Conservation (phyloP, 2,329 filamentous ascomycete species). For the Boeremia exigua region DNA sequence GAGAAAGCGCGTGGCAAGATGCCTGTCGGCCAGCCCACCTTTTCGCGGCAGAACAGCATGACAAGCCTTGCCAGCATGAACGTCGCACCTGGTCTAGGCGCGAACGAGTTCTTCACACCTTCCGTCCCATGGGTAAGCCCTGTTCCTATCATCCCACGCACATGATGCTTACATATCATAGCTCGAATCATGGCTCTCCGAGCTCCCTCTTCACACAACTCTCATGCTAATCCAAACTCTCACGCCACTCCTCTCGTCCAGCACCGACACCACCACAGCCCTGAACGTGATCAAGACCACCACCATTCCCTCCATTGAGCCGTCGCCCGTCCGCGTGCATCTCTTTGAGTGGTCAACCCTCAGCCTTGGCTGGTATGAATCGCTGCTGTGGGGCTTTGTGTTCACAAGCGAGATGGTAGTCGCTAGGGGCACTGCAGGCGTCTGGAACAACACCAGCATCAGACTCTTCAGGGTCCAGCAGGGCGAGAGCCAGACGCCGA, state of each 20-base stretch:
- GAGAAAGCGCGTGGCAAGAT: conserved; percentile 97
- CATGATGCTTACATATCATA: conserved; percentile 38
- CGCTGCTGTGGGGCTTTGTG: conserved; percentile 89
- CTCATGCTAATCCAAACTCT: conserved; percentile 74
- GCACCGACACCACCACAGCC: conserved; percentile 49
- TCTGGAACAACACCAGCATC: conserved; percentile 92
- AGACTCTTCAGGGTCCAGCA: conserved; percentile 90
- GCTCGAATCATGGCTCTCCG: conserved; percentile 94
- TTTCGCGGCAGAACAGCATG: conserved; percentile 89
- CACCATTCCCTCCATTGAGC: conserved; percentile 74
- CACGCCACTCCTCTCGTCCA: conserved; percentile 59
- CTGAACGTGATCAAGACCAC: conserved; percentile 63
- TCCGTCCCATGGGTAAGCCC: conserved; percentile 72
- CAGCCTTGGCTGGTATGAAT: conserved; percentile 94
- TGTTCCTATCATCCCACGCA: not conserved
- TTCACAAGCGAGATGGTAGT: conserved; percentile 91
- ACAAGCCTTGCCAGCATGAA: conserved; percentile 73
- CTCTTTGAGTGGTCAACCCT: conserved; percentile 94
- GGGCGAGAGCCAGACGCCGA: conserved; percentile 78
- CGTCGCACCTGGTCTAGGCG: conserved; percentile 63
- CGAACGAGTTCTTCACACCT: conserved; percentile 73
- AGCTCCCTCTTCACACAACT: conserved; percentile 86
- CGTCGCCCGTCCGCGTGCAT: conserved; percentile 76
- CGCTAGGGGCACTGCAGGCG: conserved; percentile 82
- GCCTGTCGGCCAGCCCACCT: conserved; percentile 80